Percentiles rank a stretch among this genome's conserved stretches.
phyloP scores from a whole-genome alignment of 106 monocot genomes.

The Dioscorea zingiberensis region DNA sequence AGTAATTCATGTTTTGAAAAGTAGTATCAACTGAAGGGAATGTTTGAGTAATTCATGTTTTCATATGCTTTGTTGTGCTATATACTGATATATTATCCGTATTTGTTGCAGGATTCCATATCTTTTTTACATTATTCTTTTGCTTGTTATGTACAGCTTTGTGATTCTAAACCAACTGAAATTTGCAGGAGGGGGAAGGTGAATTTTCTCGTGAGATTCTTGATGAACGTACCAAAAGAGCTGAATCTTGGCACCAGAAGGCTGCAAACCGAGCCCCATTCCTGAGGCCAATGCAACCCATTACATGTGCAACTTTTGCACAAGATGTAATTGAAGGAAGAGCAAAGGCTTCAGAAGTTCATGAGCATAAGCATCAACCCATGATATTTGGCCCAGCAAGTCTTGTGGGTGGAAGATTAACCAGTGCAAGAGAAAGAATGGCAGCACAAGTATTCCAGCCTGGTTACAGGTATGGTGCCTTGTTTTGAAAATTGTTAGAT shows the following conservation, averaged over 20 bases:
- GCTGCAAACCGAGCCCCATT: constrained; percentile 53
- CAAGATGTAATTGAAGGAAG: constrained; percentile 99
- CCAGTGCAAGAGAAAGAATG: constrained; percentile 78
- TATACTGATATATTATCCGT: no score
- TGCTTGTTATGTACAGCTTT: no score
- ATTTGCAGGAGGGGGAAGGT: constrained; percentile 60
- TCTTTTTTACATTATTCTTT: no score
- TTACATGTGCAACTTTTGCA: constrained; percentile 94
- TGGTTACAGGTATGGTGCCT: constrained; percentile 50
- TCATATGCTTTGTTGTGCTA: no score
- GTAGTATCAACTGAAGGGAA: no score
- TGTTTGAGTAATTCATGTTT: no score
- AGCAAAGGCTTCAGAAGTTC: constrained; percentile 62
- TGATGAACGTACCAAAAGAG: constrained; percentile 63
- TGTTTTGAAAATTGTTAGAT: no score
- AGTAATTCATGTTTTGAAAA: no score
- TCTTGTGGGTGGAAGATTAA: constrained; percentile 59
- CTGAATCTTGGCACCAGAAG: constrained; percentile 69
- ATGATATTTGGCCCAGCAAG: constrained; percentile 89
- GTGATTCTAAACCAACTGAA: neutral
- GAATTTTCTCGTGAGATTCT: constrained; percentile 65
- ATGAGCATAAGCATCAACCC: constrained; percentile 90
- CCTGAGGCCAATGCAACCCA: constrained; percentile 68
- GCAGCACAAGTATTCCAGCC: constrained; percentile 95
- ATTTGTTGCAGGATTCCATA: no score